phyloP scores from a whole-genome alignment of 305 asterid species.

The Rubia occidens region DNA sequence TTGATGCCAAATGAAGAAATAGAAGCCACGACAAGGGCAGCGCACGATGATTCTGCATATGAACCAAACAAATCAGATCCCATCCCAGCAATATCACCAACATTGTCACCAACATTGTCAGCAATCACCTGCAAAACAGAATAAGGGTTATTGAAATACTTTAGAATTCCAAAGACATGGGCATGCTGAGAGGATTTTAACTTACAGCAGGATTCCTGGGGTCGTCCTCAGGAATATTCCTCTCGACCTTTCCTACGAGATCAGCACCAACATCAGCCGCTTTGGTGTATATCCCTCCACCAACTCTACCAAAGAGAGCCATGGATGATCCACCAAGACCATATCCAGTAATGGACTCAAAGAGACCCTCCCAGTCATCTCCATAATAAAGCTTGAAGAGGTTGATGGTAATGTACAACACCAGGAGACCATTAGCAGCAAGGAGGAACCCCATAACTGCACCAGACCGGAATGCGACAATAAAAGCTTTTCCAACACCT shows the following conservation, averaged over 20 bases:
- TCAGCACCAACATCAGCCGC: constrained; percentile 93
- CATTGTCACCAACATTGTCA: constrained; percentile 87
- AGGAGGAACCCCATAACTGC: constrained; percentile 90
- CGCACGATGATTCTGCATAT: constrained; percentile 84
- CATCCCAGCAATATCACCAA: constrained; percentile 99
- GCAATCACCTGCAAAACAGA: constrained; percentile 66
- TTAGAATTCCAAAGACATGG: background rate
- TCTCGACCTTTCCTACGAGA: constrained; percentile 77
- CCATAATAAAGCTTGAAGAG: constrained; percentile 73
- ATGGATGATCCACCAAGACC: constrained; percentile 82
- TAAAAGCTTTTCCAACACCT: constrained; percentile 81
- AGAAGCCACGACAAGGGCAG: constrained; percentile 84
- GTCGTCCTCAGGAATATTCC: constrained; percentile 83
- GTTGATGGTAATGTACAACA: constrained; percentile 56
- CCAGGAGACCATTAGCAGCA: constrained; percentile 69
- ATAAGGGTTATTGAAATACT: background rate
- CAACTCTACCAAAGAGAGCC: constrained; percentile 73
- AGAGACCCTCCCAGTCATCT: constrained; percentile 84
- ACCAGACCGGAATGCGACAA: constrained; percentile 67
- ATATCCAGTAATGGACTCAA: constrained; percentile 76
- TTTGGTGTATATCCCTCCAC: constrained; percentile 80
- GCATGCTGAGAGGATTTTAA: constrained; percentile 6
- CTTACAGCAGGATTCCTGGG: constrained; percentile 88
- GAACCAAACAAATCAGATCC: constrained; percentile 96
- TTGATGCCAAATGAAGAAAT: constrained; percentile 71